Base-by-base conservation (phyloP, 371 early-diverging fungal genomes). In the Polyrhizophydium stewartii region DNA sequence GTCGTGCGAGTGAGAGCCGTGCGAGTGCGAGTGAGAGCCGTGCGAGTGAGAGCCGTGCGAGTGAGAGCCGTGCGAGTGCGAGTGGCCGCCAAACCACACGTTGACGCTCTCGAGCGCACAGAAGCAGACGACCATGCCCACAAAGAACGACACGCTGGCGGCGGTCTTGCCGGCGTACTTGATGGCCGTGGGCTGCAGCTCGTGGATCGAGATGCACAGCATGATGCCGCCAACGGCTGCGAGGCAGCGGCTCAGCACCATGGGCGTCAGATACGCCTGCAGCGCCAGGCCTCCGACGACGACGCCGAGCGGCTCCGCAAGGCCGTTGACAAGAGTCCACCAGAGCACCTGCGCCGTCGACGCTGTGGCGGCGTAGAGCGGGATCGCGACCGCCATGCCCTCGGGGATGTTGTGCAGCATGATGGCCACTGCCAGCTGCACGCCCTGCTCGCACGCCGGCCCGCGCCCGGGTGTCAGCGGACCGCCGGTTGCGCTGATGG, bases 141-240 rank as follows among this genome's bases (percentile, higher is more conserved):
- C 58, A 59, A 77, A 75, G 52, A 75, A 60, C n/a, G 75, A 57
- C 6, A 68, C 32, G 1, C 71, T 66, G 10, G 82, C 74, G n/a
- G 53, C 35, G 3, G 30, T 64, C 51, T 71, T 76, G 31, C 82
- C 82, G 2, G 78, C 66, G 56, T 69, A 78, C 56, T 66, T 51
- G 24, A 78, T 62, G 22, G 82, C 78, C 46, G 74, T 76, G 16
- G 82, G 82, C 40, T 66, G 70, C 43, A 83, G 65, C 62, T 81
- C 83, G 64, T 78, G 75, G 1, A 77, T 63, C 3, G 80, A 79
- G 60, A 83, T 81, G 62, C 74, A 77, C 21, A 69, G 64, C 83
- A 83, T 83, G 55, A 83, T 75, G 25, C 83, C 83, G 7, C 73
- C 78, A 19, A 80, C 80, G 6, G 66, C 70, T 1, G 83, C 83